phyloP scores from a whole-genome alignment of 495 filamentous ascomycete species.

The Penicillium turbatum region DNA sequence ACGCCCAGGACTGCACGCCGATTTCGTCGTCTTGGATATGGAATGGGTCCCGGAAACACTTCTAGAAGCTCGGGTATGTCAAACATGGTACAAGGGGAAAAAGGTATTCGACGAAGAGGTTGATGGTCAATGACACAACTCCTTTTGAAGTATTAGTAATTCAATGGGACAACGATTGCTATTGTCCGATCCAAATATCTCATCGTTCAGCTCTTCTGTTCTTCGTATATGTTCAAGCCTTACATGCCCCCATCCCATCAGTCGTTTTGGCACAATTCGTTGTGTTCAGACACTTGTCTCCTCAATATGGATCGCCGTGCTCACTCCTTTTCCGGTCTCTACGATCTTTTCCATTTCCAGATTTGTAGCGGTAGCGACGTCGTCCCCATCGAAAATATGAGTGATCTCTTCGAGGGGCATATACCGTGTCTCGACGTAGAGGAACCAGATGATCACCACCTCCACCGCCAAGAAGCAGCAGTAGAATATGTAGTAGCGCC shows the following conservation, averaged over 20 bases:
- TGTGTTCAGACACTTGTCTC: not conserved
- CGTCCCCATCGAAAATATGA: slow-evolving; percentile 52
- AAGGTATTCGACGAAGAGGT: slow-evolving; percentile 36
- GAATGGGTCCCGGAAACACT: slow-evolving; percentile 49
- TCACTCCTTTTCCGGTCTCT: not conserved
- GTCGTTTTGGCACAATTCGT: not conserved
- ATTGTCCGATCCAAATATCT: too few relatives aligned
- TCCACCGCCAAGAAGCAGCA: slow-evolving; percentile 58
- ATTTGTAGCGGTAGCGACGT: not conserved
- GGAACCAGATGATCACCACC: slow-evolving; percentile 57
- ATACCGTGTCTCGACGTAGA: slow-evolving; percentile 63
- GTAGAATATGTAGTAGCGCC: slow-evolving; percentile 63
- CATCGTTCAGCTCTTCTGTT: not conserved
- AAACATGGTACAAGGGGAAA: slow-evolving; percentile 53
- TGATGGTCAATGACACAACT: not conserved
- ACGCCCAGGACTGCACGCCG: slow-evolving; percentile 46
- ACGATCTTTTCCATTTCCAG: not conserved
- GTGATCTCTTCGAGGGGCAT: slow-evolving; percentile 63
- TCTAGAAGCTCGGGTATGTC: slow-evolving; percentile 43
- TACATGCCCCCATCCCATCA: too few relatives aligned
- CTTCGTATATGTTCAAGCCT: not conserved
- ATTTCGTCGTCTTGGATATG: slow-evolving; percentile 58
- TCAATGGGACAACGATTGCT: too few relatives aligned
- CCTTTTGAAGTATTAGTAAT: not conserved
- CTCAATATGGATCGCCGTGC: not conserved